Base-by-base conservation (phyloP, 1,139 yeast genomes). In the Pichia kudriavzevii region DNA sequence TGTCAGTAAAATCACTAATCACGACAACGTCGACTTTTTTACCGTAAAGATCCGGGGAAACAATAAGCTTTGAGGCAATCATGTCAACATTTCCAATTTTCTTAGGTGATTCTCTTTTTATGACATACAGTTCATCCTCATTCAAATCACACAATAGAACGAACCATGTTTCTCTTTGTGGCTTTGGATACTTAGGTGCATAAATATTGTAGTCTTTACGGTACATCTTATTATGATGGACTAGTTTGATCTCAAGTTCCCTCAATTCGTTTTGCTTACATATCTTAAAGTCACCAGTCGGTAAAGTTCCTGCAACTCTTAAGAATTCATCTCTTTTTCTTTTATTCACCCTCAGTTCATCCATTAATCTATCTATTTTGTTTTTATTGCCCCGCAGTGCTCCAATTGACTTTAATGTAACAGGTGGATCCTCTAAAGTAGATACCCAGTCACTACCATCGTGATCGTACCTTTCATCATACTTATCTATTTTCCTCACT, bases 141-240 rank as follows among this genome's bases (percentile, higher is more conserved):
- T 56, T 49, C 9, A 54, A 55, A 49, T 75, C 71, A 46, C 75
- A 70, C 7, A 79, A 59, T 33, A 88, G 71, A 8, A 80, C 69
- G 56, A 91, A 84, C 98, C 98, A 93, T 0, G 94, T 76, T 55
- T 91, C 98, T 49, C 88, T 79, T 59, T 93, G 99, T 2, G 79
- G 67, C 56, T 91, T 88, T 31, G 95, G 95, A 61, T 83, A 91
- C 47, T 72, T 75, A 3, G 94, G 93, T 42, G 91, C 67, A 51
- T 79, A 75, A 42, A 84, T 74, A 42, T 72, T 73, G 60, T 73
- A 82, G 38, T 76, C 83, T 5, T 62, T 59, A 44, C 69, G 75
- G 38, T 68, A 59, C 10, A 82, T 76, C 16, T 52, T 56, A 42
- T 75, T 76, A 23, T 62, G 61, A 55, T 80, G 93, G 7, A 52